phyloP scores from a whole-genome alignment of 306 rosid species.

The Fagus sylvatica region DNA sequence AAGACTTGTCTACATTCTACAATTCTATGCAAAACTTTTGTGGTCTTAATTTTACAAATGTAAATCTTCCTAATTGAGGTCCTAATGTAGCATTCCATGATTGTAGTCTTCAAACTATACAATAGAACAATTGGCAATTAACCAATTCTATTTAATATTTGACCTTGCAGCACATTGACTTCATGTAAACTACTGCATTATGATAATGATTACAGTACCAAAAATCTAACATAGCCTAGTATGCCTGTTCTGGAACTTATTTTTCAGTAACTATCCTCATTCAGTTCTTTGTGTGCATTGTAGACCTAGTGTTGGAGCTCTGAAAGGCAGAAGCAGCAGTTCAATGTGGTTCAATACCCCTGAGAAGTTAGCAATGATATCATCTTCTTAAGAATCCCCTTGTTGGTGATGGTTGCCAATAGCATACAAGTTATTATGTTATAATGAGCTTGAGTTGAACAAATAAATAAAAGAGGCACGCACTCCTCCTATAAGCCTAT shows the following conservation, averaged over 20 bases:
- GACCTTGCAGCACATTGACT: no score
- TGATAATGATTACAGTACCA: background rate
- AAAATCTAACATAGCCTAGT: background rate
- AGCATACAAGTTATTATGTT: slow-evolving; percentile 18
- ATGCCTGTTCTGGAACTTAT: background rate
- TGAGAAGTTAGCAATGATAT: slow-evolving; percentile 25
- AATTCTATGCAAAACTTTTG: background rate
- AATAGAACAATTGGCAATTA: no score
- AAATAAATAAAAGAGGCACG: slow-evolving; percentile 44
- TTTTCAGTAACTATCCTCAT: slow-evolving; percentile 17
- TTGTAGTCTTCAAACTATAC: no score
- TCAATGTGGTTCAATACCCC: slow-evolving; percentile 14
- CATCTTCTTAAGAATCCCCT: slow-evolving; percentile 28
- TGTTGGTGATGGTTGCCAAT: slow-evolving; percentile 31
- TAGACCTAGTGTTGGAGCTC: slow-evolving; percentile 88
- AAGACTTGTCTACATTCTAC: background rate
- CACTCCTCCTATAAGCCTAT: slow-evolving; percentile 39
- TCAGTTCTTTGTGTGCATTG: slow-evolving; percentile 27
- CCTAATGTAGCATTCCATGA: no score
- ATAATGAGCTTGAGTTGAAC: slow-evolving; percentile 21
- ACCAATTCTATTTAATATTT: no score
- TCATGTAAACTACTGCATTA: background rate
- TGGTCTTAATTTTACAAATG: background rate
- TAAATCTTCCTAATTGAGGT: no score
- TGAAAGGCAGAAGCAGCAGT: slow-evolving; percentile 40